Base-by-base conservation (phyloP, 2,329 filamentous ascomycete genomes). In the Botryosphaeria dothidea region DNA sequence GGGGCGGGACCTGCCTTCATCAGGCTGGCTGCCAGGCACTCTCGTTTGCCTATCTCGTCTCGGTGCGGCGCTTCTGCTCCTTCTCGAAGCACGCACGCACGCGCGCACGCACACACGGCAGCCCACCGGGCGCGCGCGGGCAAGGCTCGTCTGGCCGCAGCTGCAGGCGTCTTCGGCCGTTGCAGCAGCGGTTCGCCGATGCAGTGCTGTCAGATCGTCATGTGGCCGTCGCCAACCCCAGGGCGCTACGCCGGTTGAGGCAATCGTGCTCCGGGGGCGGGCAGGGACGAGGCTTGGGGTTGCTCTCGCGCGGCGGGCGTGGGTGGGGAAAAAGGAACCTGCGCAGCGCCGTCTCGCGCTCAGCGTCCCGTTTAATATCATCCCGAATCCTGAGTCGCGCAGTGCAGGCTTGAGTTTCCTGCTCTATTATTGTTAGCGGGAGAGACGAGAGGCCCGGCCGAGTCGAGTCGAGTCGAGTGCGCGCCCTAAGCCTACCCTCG, bases 281-380 rank as follows among this genome's bases (percentile, higher is more conserved):
- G 46, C 46, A 31, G 48, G 57, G 41, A 49, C 45, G 48, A 48
- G 36, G 49, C 51, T 54, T 63, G 61, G 61, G 36, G 49, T 63
- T 25, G 61, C 41, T 45, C 29, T 38, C 38, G 38, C 56, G 56
- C 56, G 56, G 60, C 38, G 41, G 27, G 52, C 52, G 56, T 34
- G 41, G 61, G 61, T 64, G 61, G 61, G 61, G 61, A 56, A 64
- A 57, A 60, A 60, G 56, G 56, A 46, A 60, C 56, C 56, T 60
- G 52, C 49, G 29, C 49, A 11, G 49, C 45, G 46, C 23, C 21
- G 23, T 49, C 25, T 49, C 23, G 46, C 25, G 46, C 23, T 49
- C 23, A 29, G 23, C 51, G 54, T 58, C 54, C 38, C 36, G 29
- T 54, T 46, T 54, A 64, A 56, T 56, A 56, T 64, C 48, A 34